Evolutionary conservation across 306 rosid genomes (phyloP), one percentile per base, ranked within the genome.

Genomic region (Luffa acutangula): DNA sequence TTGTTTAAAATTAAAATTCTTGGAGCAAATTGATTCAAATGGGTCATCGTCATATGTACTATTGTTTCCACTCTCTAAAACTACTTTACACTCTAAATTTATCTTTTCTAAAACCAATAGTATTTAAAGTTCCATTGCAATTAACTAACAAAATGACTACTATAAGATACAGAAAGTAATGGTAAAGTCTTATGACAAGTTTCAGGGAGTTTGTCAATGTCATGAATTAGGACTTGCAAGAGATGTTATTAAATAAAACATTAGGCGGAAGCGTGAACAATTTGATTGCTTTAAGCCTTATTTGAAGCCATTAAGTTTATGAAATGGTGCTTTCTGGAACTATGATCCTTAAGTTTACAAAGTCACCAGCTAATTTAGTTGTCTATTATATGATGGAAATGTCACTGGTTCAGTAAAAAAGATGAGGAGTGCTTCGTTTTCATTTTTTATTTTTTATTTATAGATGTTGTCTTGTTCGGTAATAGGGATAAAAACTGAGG

Each of bases 401-500:
- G 13, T 53, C 58, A 8, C 8, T 34, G 63, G 63, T 9, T 75
- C 34, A 0, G 9, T 74, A 34, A 52, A 9, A 31, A 75, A 75
- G 21, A 37, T 15, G 63, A 33, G 20, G 62, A 72, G 57, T 48
- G 43, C 43, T 45, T 31, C 77, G 14, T 73, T 74, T 48, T 49
- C 20, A 49, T 7, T 51, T 49, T 56, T 56, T 10, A 64, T 18
- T 36, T 74, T 17, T 6, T 0, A 45, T 36, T 20, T 10, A 10
- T 70, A 43, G 39, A 65, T 81, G 39, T 21, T 80, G 5, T 48
- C 37, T 73, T 48, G 57, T 73, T 25, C 49, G 18, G 51, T 9
- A 60, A 45, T 80, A 93, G 97, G 99, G 99, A 91, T 93, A 89
- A 82, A 77, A 81, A 25, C 85, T 58, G 85, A 80, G 20, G 84